Evolutionary conservation across 2,329 filamentous ascomycete genomes (phyloP).

Genomic region (Hypoxylon sp.): DNA sequence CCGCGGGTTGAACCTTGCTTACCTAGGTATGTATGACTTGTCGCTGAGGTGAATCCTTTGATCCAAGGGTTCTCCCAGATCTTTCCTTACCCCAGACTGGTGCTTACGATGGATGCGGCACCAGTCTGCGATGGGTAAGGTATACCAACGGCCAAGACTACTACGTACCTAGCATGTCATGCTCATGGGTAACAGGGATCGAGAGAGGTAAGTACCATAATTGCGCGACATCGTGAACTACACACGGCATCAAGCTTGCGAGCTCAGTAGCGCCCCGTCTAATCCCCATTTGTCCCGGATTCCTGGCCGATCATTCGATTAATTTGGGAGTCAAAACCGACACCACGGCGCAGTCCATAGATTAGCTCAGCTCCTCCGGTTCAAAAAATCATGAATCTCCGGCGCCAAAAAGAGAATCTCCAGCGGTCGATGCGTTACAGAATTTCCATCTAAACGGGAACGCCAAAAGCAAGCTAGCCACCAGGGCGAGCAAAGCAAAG

Average conservation of each 20-base stretch:
- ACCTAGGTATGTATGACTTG: constrained; percentile 19
- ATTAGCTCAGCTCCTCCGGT: constrained; percentile 21
- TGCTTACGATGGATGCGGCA: constrained; percentile 46
- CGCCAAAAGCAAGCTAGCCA: constrained; percentile 15
- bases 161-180: constrained; percentile 39
- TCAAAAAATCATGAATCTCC: constrained; percentile 32
- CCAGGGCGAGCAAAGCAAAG: constrained; percentile 10
- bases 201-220: constrained; percentile 12
- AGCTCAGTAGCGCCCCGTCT: constrained; percentile 23
- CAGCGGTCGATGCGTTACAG: constrained; percentile 41
- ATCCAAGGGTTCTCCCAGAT: constrained; percentile 39
- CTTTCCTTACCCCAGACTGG: constrained; percentile 48
- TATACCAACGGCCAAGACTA: constrained; percentile 42
- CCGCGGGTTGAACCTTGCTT: constrained; percentile 20
- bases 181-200: constrained; percentile 32
- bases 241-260: constrained; percentile 26
- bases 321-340: constrained; percentile 27
- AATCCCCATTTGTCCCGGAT: constrained; percentile 24
- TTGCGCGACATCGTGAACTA: constrained; percentile 38
- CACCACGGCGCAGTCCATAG: constrained; percentile 23
- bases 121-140: constrained; percentile 45
- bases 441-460: constrained; percentile 29
- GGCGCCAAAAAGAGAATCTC: constrained; percentile 27
- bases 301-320: constrained; percentile 28
- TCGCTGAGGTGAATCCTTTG: constrained; percentile 36